Percentiles rank a stretch among this genome's conserved stretches.
Evolutionary conservation across 208 protist species (phyloP).

Genomic region (Leishmania mexicana): DNA sequence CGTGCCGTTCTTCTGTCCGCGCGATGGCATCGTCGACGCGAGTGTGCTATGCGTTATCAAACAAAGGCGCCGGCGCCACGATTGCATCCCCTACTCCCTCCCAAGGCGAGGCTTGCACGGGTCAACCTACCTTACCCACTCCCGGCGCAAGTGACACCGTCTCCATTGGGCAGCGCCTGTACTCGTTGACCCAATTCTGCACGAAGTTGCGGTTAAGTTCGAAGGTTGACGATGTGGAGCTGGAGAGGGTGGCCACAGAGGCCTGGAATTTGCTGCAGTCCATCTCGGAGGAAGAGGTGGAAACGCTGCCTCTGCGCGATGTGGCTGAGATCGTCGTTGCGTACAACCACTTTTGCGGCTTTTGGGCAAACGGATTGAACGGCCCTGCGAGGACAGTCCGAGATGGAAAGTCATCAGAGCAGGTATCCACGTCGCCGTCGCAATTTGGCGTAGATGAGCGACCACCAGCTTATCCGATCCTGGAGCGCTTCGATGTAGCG

Average conservation of each 20-base stretch:
- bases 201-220: not conserved
- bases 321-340: slow-evolving; percentile 57
- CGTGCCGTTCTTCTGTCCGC: not conserved
- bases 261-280: slow-evolving; percentile 64
- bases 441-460: not conserved
- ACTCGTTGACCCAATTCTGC: slow-evolving; percentile 32
- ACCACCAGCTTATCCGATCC: slow-evolving; percentile 15
- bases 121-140: too few relatives aligned
- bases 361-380: slow-evolving; percentile 64
- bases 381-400: slow-evolving; percentile 33
- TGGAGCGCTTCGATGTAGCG: slow-evolving; percentile 12
- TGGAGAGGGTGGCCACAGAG: slow-evolving; percentile 29
- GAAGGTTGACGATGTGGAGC: not conserved
- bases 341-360: slow-evolving; percentile 67
- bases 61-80: not conserved
- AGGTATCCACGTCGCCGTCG: not conserved
- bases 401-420: not conserved
- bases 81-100: not conserved
- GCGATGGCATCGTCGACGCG: not conserved
- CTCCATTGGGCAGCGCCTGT: slow-evolving; percentile 17
- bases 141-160: slow-evolving; percentile 3
- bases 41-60: not conserved
- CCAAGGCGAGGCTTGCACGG: not conserved
- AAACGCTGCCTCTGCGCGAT: slow-evolving; percentile 31
- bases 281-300: slow-evolving; percentile 40